Conservation (phyloP, 352 stramenopile genomes). For the Phytophthora capsici region DNA sequence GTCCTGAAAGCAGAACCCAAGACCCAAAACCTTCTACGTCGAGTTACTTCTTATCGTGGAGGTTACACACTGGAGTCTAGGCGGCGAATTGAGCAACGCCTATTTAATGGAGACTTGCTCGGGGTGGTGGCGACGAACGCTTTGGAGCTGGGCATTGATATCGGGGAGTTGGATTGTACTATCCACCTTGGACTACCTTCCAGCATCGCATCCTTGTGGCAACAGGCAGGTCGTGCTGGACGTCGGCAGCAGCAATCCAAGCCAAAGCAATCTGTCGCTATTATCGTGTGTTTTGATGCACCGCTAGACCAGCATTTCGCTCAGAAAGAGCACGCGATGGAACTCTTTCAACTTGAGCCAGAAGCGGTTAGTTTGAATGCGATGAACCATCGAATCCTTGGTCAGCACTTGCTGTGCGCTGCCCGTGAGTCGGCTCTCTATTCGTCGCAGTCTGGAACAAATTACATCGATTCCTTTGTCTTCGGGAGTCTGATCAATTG, state of each 20-base stretch:
- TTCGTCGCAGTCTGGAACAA: constrained; percentile 56
- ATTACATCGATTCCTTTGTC: constrained; percentile 70
- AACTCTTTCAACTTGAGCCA: constrained; percentile 75
- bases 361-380: constrained; percentile 88
- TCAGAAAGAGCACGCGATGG: constrained; percentile 45
- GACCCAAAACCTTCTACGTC: constrained; percentile 37
- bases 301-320: constrained; percentile 95
- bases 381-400: constrained; percentile 87
- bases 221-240: constrained; percentile 96
- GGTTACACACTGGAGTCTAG: constrained; percentile 94
- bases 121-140: constrained; percentile 97
- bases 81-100: constrained; percentile 93
- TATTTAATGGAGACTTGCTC: constrained; percentile 95
- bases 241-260: constrained; percentile 72
- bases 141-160: constrained; percentile 97
- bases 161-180: constrained; percentile 94
- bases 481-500: constrained; percentile 42
- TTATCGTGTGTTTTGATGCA: constrained; percentile 96
- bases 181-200: constrained; percentile 96
- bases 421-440: constrained; percentile 92
- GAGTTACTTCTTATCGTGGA: constrained; percentile 94
- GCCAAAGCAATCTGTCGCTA: constrained; percentile 80
- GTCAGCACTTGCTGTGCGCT: constrained; percentile 95
- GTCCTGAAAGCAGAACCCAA: constrained; percentile 53
- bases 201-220: constrained; percentile 94